Conservation (phyloP, 441 rosid species). For the Dalechampia spathulata region DNA sequence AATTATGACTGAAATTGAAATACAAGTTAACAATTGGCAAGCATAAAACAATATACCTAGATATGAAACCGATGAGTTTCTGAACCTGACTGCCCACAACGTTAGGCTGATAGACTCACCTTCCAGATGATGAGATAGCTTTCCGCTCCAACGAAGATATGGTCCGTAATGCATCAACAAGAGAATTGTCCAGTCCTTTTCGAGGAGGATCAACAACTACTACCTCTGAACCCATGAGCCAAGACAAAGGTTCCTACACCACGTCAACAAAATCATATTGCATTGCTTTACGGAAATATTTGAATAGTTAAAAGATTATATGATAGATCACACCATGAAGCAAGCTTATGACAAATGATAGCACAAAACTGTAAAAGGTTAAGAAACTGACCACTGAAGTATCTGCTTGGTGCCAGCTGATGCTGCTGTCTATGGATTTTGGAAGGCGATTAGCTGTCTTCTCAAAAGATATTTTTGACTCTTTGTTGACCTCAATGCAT, state of each 20-base stretch:
- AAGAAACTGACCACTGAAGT: conserved; percentile 47
- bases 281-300: conserved; percentile 2
- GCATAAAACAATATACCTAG: not conserved
- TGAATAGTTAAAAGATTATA: not conserved
- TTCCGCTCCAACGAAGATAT: conserved; percentile 44
- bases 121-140: conserved; percentile 33
- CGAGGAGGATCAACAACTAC: conserved; percentile 92
- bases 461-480: conserved; percentile 82
- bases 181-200: conserved; percentile 77
- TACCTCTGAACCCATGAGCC: conserved; percentile 88
- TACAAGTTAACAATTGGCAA: not conserved
- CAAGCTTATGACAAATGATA: not conserved
- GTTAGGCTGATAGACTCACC: conserved; percentile 32
- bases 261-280: conserved; percentile 13
- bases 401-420: conserved; percentile 93
- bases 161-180: conserved; percentile 53
- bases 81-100: conserved; percentile 2
- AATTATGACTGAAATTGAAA: conserved; percentile 29
- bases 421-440: conserved; percentile 49
- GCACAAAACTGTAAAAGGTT: conserved; percentile 6
- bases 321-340: conserved; percentile 3
- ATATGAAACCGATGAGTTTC: not conserved
- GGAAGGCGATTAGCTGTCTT: conserved; percentile 78
- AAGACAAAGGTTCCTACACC: conserved; percentile 75
- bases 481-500: conserved; percentile 90